Conservation (phyloP, 1,284 basidiomycete genomes). For the Stygiomarasmius scandens region DNA sequence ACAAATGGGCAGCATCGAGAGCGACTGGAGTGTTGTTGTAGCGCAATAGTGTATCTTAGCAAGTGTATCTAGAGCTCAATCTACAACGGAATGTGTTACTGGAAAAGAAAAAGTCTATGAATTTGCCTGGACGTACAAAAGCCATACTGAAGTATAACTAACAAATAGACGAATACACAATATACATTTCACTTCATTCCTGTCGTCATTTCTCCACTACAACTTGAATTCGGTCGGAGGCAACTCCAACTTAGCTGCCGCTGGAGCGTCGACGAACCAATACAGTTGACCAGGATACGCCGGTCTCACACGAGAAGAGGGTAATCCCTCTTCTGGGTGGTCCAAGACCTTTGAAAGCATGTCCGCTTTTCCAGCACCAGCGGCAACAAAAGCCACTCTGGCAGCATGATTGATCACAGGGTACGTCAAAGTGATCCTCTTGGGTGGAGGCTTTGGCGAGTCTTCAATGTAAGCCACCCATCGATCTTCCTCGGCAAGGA, state of each 20-base stretch:
- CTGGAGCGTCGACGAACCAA: slow-evolving; percentile 91
- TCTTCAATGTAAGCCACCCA: slow-evolving; percentile 96
- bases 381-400: slow-evolving; percentile 85
- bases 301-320: slow-evolving; percentile 83
- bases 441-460: slow-evolving; percentile 92
- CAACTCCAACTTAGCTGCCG: slow-evolving; percentile 66
- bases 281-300: slow-evolving; percentile 82
- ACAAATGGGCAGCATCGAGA: slow-evolving; percentile 84
- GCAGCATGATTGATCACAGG: slow-evolving; percentile 93
- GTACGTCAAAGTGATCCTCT: slow-evolving; percentile 88
- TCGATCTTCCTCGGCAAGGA: slow-evolving; percentile 83
- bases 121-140: not conserved
- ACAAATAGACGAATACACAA: not conserved
- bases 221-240: slow-evolving; percentile 57
- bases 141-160: not conserved
- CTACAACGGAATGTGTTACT: not conserved
- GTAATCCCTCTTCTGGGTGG: slow-evolving; percentile 78
- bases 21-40: slow-evolving; percentile 73
- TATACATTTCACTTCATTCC: slow-evolving; percentile 9
- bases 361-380: slow-evolving; percentile 85
- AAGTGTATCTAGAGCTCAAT: not conserved
- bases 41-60: not conserved
- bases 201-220: slow-evolving; percentile 25
- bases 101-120: not conserved
- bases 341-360: slow-evolving; percentile 79